Base-by-base conservation (phyloP, 306 rosid species). In the Cicer arietinum region DNA sequence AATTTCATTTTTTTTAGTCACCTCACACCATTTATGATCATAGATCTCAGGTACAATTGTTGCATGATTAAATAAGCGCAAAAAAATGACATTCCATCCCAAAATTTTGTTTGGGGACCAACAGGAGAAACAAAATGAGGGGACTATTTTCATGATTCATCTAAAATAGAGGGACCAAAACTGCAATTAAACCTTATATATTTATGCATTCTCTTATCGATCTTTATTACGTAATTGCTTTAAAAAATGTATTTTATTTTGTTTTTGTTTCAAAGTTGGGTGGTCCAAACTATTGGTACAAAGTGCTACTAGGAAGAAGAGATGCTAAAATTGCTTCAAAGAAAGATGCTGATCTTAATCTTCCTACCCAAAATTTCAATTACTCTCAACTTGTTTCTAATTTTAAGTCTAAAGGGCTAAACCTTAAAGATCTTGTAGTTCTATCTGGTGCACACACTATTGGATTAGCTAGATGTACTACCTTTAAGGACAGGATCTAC, bases 401-500 rank as follows among this genome's bases (percentile, higher is more conserved):
- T 9, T 85, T 83, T 11, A 10, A 73, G 9, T 40, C 77, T 39
- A 83, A 79, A 7, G 89, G 89, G 0, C 51, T 85, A 9, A 25
- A 80, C 60, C 43, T 68, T 7, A 69, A 67, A 18, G 85, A 83
- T 69, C 70, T 85, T 30, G 86, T 85, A 10, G 85, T 71, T 5
- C 80, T 85, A 2, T 85, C 89, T n/a, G 86, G 86, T 13, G 87
- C 78, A 8, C 89, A 86, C 84, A 86, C 87, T 6, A 80, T 86
- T 17, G 89, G 87, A 13, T 50, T 75, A 7, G 85, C 84, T 0
- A 50, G 54, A 0, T 86, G 89, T 25, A 1, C 73, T 0, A 6
- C 48, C 3, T 86, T 83, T 74, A 61, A 57, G 14, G 17, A 22
- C 9, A 67, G 89, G 41, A 73, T 75, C 20, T 80, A 81, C 76